Percentiles rank a stretch among this genome's conserved stretches.
Conservation (phyloP, 345 rosid genomes). For the Trapa bicornis region DNA sequence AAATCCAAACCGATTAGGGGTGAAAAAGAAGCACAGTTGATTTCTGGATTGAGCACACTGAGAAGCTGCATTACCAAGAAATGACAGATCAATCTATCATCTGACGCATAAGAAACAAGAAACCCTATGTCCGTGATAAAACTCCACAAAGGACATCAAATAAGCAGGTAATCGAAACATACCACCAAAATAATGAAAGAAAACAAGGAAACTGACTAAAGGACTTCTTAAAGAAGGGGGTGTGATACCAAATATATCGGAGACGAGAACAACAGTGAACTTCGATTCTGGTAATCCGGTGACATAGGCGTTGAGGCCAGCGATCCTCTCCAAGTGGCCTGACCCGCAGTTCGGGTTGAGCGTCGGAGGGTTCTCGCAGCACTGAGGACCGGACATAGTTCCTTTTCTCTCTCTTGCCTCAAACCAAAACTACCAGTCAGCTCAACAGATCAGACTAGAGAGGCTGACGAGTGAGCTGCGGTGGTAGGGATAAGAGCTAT, state of each 20-base stretch:
- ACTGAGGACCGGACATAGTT: constrained; percentile 29
- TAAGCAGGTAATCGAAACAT: neutral
- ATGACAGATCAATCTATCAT: neutral
- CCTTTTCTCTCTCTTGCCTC: neutral
- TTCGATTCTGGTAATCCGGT: constrained; percentile 22
- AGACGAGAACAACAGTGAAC: constrained; percentile 1
- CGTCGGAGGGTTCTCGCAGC: constrained; percentile 35
- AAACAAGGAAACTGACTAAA: neutral
- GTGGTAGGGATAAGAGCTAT: no score
- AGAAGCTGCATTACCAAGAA: neutral
- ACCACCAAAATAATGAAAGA: neutral
- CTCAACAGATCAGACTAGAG: no score
- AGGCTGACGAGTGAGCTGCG: no score
- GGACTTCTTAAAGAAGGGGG: neutral
- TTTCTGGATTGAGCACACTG: neutral
- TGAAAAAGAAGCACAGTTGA: neutral
- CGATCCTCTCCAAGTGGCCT: constrained; percentile 23
- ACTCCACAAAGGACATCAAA: neutral
- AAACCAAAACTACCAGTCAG: no score
- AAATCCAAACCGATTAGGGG: neutral
- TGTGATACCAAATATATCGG: constrained; percentile 29
- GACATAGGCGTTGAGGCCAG: constrained; percentile 26
- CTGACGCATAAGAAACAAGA: neutral
- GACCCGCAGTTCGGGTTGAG: constrained; percentile 17
- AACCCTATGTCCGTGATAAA: neutral